These are phyloP conservation scores for Trichoderma simmonsii DNA, from an alignment of 2,329 filamentous ascomycete species.

Conservation along the genomic window DNA sequence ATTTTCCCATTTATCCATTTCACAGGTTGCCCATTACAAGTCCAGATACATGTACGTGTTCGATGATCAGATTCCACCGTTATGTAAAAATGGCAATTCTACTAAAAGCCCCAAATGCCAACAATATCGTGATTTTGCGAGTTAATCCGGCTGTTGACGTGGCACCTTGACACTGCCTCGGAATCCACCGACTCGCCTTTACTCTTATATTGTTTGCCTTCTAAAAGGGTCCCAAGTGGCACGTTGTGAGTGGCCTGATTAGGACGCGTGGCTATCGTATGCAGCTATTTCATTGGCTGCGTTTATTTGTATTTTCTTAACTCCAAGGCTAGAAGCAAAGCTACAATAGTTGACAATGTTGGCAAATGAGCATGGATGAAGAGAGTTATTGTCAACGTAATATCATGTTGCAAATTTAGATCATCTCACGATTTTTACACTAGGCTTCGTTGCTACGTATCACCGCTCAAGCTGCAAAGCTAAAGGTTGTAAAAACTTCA, in stretches of 20 bases:
- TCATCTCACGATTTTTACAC: no score
- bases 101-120: neutral
- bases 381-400: no score
- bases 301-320: no score
- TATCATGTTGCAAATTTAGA: no score
- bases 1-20: neutral
- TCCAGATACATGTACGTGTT: neutral
- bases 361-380: no score
- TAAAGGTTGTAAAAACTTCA: no score
- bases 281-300: neutral
- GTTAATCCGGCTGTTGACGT: neutral
- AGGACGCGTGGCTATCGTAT: neutral
- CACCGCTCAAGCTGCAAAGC: no score
- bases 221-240: neutral
- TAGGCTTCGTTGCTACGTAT: no score
- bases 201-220: neutral
- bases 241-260: neutral
- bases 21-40: neutral
- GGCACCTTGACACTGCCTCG: neutral
- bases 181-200: no score
- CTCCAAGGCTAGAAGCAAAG: no score
- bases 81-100: neutral
- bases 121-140: neutral
- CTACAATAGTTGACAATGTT: neutral
- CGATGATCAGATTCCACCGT: rapidly evolving